phyloP scores from a whole-genome alignment of 116 monocot species.

The Papilionanthe hybrid region DNA sequence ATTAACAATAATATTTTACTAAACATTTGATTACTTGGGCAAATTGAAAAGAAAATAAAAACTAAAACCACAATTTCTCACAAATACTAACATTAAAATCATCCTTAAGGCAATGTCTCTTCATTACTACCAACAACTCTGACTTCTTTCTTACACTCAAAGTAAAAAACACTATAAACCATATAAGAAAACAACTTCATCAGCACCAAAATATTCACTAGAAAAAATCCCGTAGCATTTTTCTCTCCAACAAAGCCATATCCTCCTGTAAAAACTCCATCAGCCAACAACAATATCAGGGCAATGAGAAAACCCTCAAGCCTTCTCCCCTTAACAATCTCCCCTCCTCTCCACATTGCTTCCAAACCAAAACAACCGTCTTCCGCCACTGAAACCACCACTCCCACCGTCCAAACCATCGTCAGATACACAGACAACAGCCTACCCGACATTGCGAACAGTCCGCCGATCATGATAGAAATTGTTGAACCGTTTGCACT shows the following conservation, averaged over 20 bases:
- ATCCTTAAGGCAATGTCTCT: background rate
- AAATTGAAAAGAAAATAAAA: too few relatives aligned
- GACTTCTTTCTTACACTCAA: conserved; percentile 2
- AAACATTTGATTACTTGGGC: too few relatives aligned
- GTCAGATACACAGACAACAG: conserved; percentile 1
- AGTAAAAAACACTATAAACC: conserved; percentile 8
- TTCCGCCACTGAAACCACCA: conserved; percentile 6
- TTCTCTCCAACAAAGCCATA: background rate
- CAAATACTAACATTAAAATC: background rate
- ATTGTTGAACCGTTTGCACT: background rate
- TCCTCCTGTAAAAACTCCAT: background rate
- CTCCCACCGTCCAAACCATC: conserved; percentile 1
- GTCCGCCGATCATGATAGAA: background rate
- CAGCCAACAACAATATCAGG: background rate
- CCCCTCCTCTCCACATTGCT: conserved; percentile 9
- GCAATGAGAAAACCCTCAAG: background rate
- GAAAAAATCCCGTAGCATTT: background rate
- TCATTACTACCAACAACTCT: background rate
- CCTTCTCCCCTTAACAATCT: conserved; percentile 8
- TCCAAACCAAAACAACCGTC: conserved; percentile 5
- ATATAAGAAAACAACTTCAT: conserved; percentile 7
- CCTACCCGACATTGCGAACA: background rate
- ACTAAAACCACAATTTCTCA: background rate
- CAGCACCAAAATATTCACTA: background rate
- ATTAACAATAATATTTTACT: too few relatives aligned